These are phyloP conservation scores for Podospora pseudoanserina DNA, from an alignment of 495 filamentous ascomycete species.

Conservation along the genomic window DNA sequence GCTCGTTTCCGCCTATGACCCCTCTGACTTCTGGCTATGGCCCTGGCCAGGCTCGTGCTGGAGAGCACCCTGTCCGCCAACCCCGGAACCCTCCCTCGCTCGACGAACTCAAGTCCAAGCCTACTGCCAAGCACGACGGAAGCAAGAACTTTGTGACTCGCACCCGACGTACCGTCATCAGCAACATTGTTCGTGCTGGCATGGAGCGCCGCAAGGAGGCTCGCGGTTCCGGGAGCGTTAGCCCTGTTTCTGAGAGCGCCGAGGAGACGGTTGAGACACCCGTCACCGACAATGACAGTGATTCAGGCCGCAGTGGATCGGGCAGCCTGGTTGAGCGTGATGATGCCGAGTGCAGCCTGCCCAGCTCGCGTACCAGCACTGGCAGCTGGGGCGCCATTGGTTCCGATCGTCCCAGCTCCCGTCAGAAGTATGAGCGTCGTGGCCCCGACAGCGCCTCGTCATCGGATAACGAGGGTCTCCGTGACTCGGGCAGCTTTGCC, in stretches of 20 bases:
- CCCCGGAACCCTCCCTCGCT: conserved; percentile 88
- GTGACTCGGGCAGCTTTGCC: conserved; percentile 47
- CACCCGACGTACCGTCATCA: conserved; percentile 85
- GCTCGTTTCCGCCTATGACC: conserved; percentile 66
- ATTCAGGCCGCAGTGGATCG: conserved; percentile 72
- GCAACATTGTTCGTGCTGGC: conserved; percentile 85
- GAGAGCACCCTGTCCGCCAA: conserved; percentile 91
- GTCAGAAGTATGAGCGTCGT: conserved; percentile 57
- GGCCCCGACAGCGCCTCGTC: conserved; percentile 60
- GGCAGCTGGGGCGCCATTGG: conserved; percentile 73
- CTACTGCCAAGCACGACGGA: conserved; percentile 90
- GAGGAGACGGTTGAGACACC: conserved; percentile 69
- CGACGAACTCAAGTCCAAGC: conserved; percentile 86
- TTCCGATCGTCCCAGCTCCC: conserved; percentile 64
- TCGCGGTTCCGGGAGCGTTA: conserved; percentile 71
- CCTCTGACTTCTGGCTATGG: conserved; percentile 81
- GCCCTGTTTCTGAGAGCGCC: conserved; percentile 76
- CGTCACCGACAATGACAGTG: conserved; percentile 73
- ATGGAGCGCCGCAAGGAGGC: conserved; percentile 74
- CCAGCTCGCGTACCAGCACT: conserved; percentile 73
- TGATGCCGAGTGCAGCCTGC: conserved; percentile 64
- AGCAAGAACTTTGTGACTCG: conserved; percentile 98
- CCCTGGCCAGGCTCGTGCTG: conserved; percentile 85
- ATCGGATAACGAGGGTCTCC: conserved; percentile 39
- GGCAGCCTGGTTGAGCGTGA: conserved; percentile 68